Base-by-base conservation (phyloP, 2,329 filamentous ascomycete species). In the Escovopsis sp. region DNA sequence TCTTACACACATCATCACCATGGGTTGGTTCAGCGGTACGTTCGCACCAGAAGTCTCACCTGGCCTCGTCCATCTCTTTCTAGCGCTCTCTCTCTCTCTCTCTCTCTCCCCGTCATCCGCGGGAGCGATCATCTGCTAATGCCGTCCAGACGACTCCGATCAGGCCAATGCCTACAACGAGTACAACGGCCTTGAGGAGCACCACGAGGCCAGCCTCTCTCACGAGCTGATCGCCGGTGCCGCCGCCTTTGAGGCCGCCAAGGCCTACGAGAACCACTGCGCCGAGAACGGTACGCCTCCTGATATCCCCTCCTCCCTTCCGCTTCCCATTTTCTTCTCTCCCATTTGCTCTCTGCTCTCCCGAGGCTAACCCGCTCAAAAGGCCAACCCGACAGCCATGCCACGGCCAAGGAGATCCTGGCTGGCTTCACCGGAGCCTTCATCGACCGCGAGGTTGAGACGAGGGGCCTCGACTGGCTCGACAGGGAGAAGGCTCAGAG, bases 221-320 rank as follows among this genome's bases (percentile, higher is more conserved):
- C 56, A 58, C 35, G 56, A 58, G 13, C 47, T 58, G 2, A 43
- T 58, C 2, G 55, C 56, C 1, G 55, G 55, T 10, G 56, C 56
- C 0, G 56, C 56, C 7, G 56, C 56, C 1, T 58, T 30, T 11
- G 56, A 57, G 31, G 56, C 56, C 1, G 54, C 55, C 35, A 58
- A 57, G 47, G 53, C 52, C 0, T 58, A 58, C 13, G 55, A 58
- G 38, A 40, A 58, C 3, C 56, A 58, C 5, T 48, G 50, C 6
- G 50, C 50, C 9, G 31, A 14, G 5, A 53, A 58, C 3, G 56
- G 56, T 55, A 9, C 11, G 34, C 11, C 33, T 11, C 27, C n/a
- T 14, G 14, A 3, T 13, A 7, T 13, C 6, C 2, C 7, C 10
- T 30, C 8, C n/a, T 30, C 12, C 6, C 7, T 20, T 7, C 5